Percentiles rank a stretch among this genome's conserved stretches.
Conservation (phyloP, 2,329 filamentous ascomycete species). For the Byssothecium circinans region DNA sequence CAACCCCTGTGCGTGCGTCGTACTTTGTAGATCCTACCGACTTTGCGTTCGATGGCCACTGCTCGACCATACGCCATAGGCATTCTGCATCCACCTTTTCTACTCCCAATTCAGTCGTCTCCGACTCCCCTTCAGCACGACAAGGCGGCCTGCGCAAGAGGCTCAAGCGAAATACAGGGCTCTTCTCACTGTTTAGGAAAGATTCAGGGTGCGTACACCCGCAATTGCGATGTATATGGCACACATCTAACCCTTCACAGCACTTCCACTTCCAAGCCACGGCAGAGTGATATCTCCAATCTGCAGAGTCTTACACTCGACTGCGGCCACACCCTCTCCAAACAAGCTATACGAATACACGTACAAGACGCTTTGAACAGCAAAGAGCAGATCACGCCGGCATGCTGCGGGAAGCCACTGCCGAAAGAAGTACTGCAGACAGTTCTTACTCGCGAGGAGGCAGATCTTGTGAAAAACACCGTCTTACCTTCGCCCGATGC, state of each 20-base stretch:
- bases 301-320: constrained; percentile 28
- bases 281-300: constrained; percentile 27
- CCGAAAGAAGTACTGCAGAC: constrained; percentile 44
- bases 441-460: constrained; percentile 44
- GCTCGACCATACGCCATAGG: constrained; percentile 19
- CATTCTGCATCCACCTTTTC: constrained; percentile 29
- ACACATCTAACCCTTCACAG: constrained; percentile 23
- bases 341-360: constrained; percentile 29
- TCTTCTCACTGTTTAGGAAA: constrained; percentile 39
- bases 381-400: constrained; percentile 37
- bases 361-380: constrained; percentile 40
- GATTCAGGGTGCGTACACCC: constrained; percentile 28
- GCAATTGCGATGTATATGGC: not conserved
- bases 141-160: constrained; percentile 18
- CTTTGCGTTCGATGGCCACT: constrained; percentile 17
- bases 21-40: constrained; percentile 22
- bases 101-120: constrained; percentile 22
- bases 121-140: constrained; percentile 24
- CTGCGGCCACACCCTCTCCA: constrained; percentile 36
- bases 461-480: constrained; percentile 27
- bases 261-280: constrained; percentile 29
- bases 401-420: constrained; percentile 46
- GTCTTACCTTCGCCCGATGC: constrained; percentile 17
- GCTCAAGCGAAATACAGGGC: constrained; percentile 28
- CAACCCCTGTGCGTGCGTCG: constrained; percentile 18